Evolutionary conservation across 352 stramenopile species (phyloP), one percentile per base, ranked within the genome.

Genomic region (Discostella stelligera): DNA sequence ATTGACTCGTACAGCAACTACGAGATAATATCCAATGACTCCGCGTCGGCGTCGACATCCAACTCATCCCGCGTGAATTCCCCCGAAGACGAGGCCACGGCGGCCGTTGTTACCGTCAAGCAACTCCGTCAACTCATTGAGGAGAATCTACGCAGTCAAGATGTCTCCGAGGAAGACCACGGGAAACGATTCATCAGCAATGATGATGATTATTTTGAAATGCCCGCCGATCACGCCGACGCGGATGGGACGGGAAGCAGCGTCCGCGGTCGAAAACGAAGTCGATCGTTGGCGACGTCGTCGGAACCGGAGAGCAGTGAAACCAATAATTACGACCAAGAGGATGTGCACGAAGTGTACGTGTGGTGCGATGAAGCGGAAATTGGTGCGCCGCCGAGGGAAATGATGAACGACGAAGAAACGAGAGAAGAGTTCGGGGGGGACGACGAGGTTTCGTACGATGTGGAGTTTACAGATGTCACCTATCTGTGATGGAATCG

Each of bases 191-290:
- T 58, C 14, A 58, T 58, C 21, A 58, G 50, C n/a, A 30, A 58
- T 30, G 50, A 58, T 25, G 13, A 58, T 25, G 50, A 58, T 23
- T 58, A 32, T 58, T 58, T 58, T 30, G 50, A 58, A 30, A 30
- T 32, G 5, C 27, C 27, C 27, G 27, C 27, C 27, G 27, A 4
- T 58, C 18, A 14, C 3, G 50, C 13, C 50, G 14, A 58, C 11
- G 11, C 37, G 3, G 37, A 58, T 1, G 18, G 50, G 32, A 23
- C 7, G 7, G 37, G 37, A 1, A 44, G 37, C 2, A 44, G 37
- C 37, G 11, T 3, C 37, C 7, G 11, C 11, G 13, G 37, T 44
- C 37, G 37, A 14, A 44, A 44, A 44, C 37, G 37, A 14, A 44
- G 37, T 44, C 37, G 37, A 10, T 44, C 37, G 37, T 10, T 44